These are phyloP conservation scores for Clarireedia homoeocarpa DNA, from an alignment of 2,329 filamentous ascomycete species.

Conservation along the genomic window DNA sequence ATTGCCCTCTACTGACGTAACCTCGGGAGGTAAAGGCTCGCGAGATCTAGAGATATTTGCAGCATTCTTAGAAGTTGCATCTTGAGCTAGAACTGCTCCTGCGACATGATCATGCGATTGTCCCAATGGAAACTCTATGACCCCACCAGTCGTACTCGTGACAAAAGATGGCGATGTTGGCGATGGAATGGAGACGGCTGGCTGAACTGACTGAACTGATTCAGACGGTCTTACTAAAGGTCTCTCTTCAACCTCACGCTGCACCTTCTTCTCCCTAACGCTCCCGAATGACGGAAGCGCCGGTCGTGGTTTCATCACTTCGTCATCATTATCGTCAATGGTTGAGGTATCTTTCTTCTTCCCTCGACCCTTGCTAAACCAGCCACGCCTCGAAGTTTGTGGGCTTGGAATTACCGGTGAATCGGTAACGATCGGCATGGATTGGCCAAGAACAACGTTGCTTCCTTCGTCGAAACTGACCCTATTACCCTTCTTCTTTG, in stretches of 20 bases:
- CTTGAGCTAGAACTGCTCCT: slow-evolving; percentile 47
- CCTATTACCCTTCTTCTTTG: slow-evolving; percentile 56
- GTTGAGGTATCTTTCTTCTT: slow-evolving; percentile 42
- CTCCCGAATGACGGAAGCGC: slow-evolving; percentile 70
- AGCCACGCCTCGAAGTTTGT: slow-evolving; percentile 38
- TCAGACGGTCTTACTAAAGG: slow-evolving; percentile 49
- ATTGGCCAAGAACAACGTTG: slow-evolving; percentile 46
- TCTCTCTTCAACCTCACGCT: slow-evolving; percentile 46
- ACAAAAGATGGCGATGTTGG: slow-evolving; percentile 13
- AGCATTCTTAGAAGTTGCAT: slow-evolving; percentile 44
- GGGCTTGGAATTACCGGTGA: slow-evolving; percentile 35
- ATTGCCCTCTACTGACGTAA: slow-evolving; percentile 59
- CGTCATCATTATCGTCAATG: slow-evolving; percentile 52
- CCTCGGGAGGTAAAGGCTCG: slow-evolving; percentile 62
- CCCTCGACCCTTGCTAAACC: slow-evolving; percentile 43
- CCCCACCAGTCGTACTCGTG: slow-evolving; percentile 17
- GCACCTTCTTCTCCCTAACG: slow-evolving; percentile 55
- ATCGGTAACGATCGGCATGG: slow-evolving; percentile 33
- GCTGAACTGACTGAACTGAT: slow-evolving; percentile 24
- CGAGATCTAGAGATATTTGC: slow-evolving; percentile 50
- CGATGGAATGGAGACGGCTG: slow-evolving; percentile 13
- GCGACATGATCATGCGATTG: slow-evolving; percentile 53
- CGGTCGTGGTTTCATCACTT: slow-evolving; percentile 67
- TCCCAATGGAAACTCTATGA: slow-evolving; percentile 19
- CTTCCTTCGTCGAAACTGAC: slow-evolving; percentile 69